Evolutionary conservation across 805 yeast species (phyloP), one percentile per base, ranked within the genome.

Genomic region (Zygoascus ofunaensis): DNA sequence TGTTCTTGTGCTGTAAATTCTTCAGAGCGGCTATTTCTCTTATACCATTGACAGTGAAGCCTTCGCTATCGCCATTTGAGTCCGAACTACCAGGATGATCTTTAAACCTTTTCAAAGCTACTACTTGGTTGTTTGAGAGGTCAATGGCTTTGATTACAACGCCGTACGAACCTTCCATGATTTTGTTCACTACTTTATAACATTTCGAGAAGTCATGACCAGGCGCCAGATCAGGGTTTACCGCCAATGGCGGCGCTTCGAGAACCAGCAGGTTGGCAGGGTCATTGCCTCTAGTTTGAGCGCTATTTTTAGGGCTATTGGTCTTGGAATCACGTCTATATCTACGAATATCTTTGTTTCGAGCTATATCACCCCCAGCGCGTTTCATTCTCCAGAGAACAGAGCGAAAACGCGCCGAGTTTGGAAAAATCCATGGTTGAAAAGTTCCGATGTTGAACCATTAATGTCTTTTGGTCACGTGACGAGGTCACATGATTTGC

Each of bases 31-130:
- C 71, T 40, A 80, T 77, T 56, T 80, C 86, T 41, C 86, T 65
- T 59, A 80, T 68, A 23, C 82, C 80, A 1, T 84, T 77, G 10
- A 79, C 71, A 4, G 85, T 82, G 54, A 80, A 77, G 15, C 84
- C 86, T 45, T 75, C 77, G 49, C 28, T 30, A 5, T 74, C 74
- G 15, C 74, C 74, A 40, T 74, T 19, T 23, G 35, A 20, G n/a
- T 22, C 3, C 30, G 30, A 12, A 12, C 10, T 8, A 12, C 12
- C 12, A 8, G 30, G 10, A 26, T 7, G 7, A 22, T 10, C 32
- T 34, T 77, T 69, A 40, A 79, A 62, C 60, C 76, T 78, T 57
- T 79, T 80, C 35, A 79, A 56, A 1, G 84, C 85, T 32, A 78
- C 83, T 10, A 75, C 49, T 35, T 68, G 61, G 3, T 71, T 69